phyloP scores from a whole-genome alignment of 2,329 filamentous ascomycete genomes.

The Cercospora nicotianae region DNA sequence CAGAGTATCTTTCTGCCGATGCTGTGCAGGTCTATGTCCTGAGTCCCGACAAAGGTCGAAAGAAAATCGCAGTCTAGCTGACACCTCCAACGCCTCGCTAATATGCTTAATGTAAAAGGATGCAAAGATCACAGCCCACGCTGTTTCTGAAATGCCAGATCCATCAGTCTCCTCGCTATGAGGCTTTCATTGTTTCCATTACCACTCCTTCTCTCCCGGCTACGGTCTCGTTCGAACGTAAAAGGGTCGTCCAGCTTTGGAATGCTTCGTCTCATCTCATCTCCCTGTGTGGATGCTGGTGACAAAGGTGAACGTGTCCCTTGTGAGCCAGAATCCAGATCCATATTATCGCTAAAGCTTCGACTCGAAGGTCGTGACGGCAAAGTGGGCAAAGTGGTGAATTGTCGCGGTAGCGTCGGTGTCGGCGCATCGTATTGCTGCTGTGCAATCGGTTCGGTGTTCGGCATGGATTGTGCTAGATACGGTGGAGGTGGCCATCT shows the following conservation, averaged over 20 bases:
- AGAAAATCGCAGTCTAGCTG: neutral
- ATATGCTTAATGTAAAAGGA: conserved; percentile 3
- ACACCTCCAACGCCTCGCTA: conserved; percentile 7
- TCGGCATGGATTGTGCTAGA: conserved; percentile 30
- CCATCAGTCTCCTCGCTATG: conserved; percentile 67
- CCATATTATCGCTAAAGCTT: conserved; percentile 33
- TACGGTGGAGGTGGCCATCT: conserved; percentile 14
- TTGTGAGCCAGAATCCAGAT: conserved; percentile 29
- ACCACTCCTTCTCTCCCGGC: conserved; percentile 68
- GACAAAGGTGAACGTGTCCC: conserved; percentile 26
- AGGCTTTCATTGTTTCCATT: conserved; percentile 59
- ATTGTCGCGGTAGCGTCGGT: conserved; percentile 32
- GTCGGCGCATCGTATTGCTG: conserved; percentile 26
- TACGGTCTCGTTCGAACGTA: conserved; percentile 33
- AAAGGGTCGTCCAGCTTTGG: conserved; percentile 27
- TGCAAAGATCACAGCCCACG: conserved; percentile 1
- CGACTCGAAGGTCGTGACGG: conserved; percentile 35
- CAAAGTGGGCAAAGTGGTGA: conserved; percentile 28
- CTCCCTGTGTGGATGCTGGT: conserved; percentile 15
- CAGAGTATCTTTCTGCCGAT: neutral
- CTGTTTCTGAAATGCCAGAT: conserved; percentile 48
- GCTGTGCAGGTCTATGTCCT: neutral
- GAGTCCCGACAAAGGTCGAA: neutral
- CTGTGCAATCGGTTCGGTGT: conserved; percentile 30
- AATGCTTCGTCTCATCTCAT: conserved; percentile 11